A percentile compares a stretch with the other conserved stretches of the same genome.
Evolutionary conservation across 2,329 filamentous ascomycete species (phyloP).

Genomic region (Calonectria hawksworthii): DNA sequence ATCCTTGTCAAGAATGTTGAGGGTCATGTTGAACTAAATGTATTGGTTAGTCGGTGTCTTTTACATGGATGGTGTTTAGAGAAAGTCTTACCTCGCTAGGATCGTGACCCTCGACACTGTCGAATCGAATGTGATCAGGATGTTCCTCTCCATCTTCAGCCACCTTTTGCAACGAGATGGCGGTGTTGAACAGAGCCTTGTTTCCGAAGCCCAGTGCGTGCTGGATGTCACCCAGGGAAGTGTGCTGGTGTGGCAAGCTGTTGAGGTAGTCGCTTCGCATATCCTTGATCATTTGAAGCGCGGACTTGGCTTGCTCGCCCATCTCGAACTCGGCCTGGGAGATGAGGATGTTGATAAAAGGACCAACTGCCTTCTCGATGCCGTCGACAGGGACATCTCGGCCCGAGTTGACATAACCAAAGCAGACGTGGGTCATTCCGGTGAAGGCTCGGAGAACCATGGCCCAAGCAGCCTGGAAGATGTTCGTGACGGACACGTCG

Average conservation of each 20-base stretch:
- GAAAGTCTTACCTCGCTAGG: background rate
- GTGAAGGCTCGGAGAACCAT: constrained; percentile 64
- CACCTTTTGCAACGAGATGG: constrained; percentile 9
- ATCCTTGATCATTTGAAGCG: background rate
- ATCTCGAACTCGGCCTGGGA: background rate
- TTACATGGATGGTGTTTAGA: background rate
- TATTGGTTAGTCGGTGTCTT: background rate
- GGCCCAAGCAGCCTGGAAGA: constrained; percentile 67
- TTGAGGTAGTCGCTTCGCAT: background rate
- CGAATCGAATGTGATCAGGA: background rate
- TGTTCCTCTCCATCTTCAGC: background rate
- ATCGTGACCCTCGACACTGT: background rate
- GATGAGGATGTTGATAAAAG: constrained; percentile 69
- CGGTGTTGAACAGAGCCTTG: constrained; percentile 13
- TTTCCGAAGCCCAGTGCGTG: constrained; percentile 4
- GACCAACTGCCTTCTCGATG: constrained; percentile 63
- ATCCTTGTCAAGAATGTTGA: constrained; percentile 1
- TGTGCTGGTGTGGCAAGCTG: constrained; percentile 10
- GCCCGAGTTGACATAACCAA: constrained; percentile 68
- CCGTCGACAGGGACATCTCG: constrained; percentile 65
- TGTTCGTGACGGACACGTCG: constrained; percentile 61
- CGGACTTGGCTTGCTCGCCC: background rate
- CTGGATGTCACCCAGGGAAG: constrained; percentile 9
- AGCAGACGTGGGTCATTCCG: constrained; percentile 61
- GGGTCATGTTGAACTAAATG: background rate